Conservation (phyloP, 257 asterid species). For the Penstemon barbatus region DNA sequence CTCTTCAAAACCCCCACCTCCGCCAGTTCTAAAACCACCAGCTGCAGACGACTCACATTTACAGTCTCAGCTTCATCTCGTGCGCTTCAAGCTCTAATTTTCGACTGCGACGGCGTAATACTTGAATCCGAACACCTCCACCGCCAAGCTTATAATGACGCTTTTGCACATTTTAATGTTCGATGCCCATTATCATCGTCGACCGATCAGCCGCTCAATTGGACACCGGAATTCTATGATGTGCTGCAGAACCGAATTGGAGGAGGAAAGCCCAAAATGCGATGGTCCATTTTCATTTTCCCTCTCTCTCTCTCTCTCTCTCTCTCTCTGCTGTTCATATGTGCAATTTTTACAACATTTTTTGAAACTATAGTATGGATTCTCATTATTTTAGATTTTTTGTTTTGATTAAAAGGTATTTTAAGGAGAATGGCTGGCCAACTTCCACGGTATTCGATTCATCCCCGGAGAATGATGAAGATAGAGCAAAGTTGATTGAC, state of each 20-base stretch:
- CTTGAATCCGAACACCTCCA: constrained; percentile 94
- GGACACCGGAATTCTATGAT: constrained; percentile 82
- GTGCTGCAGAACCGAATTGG: constrained; percentile 80
- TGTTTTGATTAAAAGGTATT: constrained; percentile 56
- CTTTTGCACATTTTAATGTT: constrained; percentile 76
- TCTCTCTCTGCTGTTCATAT: background rate
- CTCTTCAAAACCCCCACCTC: constrained; percentile 31
- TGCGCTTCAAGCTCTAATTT: constrained; percentile 72
- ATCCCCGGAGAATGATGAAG: constrained; percentile 67
- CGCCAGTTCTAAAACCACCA: constrained; percentile 18
- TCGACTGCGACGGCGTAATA: constrained; percentile 93
- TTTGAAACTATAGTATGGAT: too few species aligned
- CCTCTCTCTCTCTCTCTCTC: background rate
- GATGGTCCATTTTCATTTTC: constrained; percentile 52
- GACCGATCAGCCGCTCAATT: constrained; percentile 50
- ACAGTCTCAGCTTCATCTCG: constrained; percentile 52
- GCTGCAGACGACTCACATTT: constrained; percentile 37
- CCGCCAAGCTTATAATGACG: constrained; percentile 93
- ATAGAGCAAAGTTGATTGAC: constrained; percentile 74
- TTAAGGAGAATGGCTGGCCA: constrained; percentile 96
- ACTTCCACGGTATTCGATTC: constrained; percentile 56
- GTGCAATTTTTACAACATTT: background rate
- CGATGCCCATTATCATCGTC: constrained; percentile 57
- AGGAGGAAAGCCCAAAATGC: constrained; percentile 97
- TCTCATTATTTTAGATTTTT: constrained; percentile 5